Conservation (phyloP, 2,329 filamentous ascomycete species). For the Beauveria brongniartii region DNA sequence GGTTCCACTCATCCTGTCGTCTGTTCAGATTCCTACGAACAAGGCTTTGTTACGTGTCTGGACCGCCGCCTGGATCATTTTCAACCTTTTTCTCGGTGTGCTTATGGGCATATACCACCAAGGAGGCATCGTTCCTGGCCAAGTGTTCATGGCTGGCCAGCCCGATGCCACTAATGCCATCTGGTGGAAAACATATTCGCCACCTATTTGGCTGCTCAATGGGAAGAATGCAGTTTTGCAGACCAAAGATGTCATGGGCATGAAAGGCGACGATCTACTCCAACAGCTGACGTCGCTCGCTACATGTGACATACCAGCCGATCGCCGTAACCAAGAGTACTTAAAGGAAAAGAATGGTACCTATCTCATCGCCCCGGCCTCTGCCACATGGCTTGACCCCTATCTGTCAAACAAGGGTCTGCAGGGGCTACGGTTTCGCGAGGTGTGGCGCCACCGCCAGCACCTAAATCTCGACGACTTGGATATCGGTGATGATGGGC, state of each 20-base stretch:
- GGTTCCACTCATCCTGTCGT: constrained; percentile 69
- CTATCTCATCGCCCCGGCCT: constrained; percentile 66
- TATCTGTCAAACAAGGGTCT: constrained; percentile 52
- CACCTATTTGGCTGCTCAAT: constrained; percentile 71
- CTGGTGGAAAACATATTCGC: constrained; percentile 85
- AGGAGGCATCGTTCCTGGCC: constrained; percentile 67
- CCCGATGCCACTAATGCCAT: constrained; percentile 60
- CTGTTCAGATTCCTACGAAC: constrained; percentile 56
- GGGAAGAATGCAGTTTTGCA: constrained; percentile 64
- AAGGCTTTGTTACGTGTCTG: constrained; percentile 42
- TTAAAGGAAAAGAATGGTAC: constrained; percentile 55
- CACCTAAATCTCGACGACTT: constrained; percentile 76
- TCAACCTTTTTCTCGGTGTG: constrained; percentile 59
- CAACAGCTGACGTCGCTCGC: constrained; percentile 49
- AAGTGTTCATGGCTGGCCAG: constrained; percentile 65
- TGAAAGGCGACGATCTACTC: constrained; percentile 53
- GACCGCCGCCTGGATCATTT: constrained; percentile 56
- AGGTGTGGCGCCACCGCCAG: constrained; percentile 59
- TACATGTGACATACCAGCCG: constrained; percentile 53
- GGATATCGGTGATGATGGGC: constrained; percentile 68
- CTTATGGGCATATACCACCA: constrained; percentile 80
- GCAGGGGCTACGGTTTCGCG: constrained; percentile 54
- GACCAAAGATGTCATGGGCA: constrained; percentile 67
- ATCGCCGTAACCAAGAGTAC: constrained; percentile 47
- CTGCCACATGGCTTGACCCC: constrained; percentile 60